Evolutionary conservation across 2,329 filamentous ascomycete species (phyloP).

Genomic region (Aureobasidium musti): DNA sequence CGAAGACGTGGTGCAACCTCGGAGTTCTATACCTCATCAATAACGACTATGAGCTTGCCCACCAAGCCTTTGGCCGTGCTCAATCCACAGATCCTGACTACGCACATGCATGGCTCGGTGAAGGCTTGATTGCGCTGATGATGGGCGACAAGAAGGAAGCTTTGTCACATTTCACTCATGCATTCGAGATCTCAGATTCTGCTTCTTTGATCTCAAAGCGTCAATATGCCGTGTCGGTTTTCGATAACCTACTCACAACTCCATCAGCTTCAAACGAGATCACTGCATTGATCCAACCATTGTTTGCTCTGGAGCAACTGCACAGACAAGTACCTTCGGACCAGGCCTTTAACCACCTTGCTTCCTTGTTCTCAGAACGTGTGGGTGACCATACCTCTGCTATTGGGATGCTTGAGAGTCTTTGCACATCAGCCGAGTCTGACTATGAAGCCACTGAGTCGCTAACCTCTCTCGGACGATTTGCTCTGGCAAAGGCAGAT

Average conservation of each 20-base stretch:
- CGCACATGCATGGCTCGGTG: constrained; percentile 89
- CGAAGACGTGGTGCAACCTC: constrained; percentile 86
- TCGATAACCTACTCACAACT: constrained; percentile 73
- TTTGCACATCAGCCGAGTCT: constrained; percentile 71
- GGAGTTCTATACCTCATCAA: constrained; percentile 83
- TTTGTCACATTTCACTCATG: constrained; percentile 83
- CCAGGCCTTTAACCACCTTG: constrained; percentile 72
- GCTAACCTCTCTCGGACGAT: constrained; percentile 68
- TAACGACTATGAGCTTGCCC: constrained; percentile 81
- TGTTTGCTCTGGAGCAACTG: constrained; percentile 86
- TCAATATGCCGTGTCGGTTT: constrained; percentile 77
- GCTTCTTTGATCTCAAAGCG: constrained; percentile 71
- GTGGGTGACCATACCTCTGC: constrained; percentile 68
- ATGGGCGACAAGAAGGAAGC: constrained; percentile 76
- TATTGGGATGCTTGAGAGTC: constrained; percentile 62
- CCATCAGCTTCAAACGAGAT: constrained; percentile 56
- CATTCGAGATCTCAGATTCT: constrained; percentile 86
- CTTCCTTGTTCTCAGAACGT: constrained; percentile 78
- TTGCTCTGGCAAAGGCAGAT: constrained; percentile 82
- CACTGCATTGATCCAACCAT: constrained; percentile 71
- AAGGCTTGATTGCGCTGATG: constrained; percentile 79
- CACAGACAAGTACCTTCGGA: constrained; percentile 70
- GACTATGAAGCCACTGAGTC: constrained; percentile 87
- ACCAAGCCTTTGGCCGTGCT: constrained; percentile 83
- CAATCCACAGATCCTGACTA: constrained; percentile 96